phyloP scores from a whole-genome alignment of 805 yeast species.

The Candida easanensis region DNA sequence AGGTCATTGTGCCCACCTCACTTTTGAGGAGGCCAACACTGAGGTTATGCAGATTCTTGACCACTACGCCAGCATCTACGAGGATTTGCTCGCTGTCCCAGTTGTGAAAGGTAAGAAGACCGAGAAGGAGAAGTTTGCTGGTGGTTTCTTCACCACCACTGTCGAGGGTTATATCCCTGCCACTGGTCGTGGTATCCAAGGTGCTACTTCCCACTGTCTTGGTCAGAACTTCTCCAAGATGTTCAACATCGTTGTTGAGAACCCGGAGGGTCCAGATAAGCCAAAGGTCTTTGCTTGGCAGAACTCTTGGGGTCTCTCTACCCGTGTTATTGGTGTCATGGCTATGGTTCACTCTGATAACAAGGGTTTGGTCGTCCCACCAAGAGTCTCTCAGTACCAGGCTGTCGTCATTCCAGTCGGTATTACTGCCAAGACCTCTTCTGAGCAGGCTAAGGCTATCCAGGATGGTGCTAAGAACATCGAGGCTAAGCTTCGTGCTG shows the following conservation, averaged over 20 bases:
- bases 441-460: slow-evolving; percentile 69
- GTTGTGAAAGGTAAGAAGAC: slow-evolving; percentile 94
- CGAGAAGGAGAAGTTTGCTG: slow-evolving; percentile 97
- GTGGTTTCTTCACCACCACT: slow-evolving; percentile 94
- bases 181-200: slow-evolving; percentile 99
- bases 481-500: slow-evolving; percentile 55
- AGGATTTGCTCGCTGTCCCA: slow-evolving; percentile 94
- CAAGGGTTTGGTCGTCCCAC: slow-evolving; percentile 97
- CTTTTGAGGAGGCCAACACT: slow-evolving; percentile 71
- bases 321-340: slow-evolving; percentile 99
- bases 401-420: slow-evolving; percentile 95
- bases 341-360: slow-evolving; percentile 98
- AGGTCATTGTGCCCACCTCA: slow-evolving; percentile 97
- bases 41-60: slow-evolving; percentile 88
- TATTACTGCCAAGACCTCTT: slow-evolving; percentile 79
- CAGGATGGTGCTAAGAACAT: slow-evolving; percentile 66
- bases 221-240: slow-evolving; percentile 98
- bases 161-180: slow-evolving; percentile 96
- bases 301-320: slow-evolving; percentile 98
- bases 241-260: slow-evolving; percentile 94
- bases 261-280: slow-evolving; percentile 86
- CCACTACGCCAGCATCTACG: slow-evolving; percentile 79
- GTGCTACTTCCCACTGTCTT: slow-evolving; percentile 96
- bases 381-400: slow-evolving; percentile 92
- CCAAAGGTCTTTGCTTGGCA: slow-evolving; percentile 90